These are phyloP conservation scores for Aspergillus thermomutatus DNA, from an alignment of 2,329 filamentous ascomycete genomes.

Conservation along the genomic window DNA sequence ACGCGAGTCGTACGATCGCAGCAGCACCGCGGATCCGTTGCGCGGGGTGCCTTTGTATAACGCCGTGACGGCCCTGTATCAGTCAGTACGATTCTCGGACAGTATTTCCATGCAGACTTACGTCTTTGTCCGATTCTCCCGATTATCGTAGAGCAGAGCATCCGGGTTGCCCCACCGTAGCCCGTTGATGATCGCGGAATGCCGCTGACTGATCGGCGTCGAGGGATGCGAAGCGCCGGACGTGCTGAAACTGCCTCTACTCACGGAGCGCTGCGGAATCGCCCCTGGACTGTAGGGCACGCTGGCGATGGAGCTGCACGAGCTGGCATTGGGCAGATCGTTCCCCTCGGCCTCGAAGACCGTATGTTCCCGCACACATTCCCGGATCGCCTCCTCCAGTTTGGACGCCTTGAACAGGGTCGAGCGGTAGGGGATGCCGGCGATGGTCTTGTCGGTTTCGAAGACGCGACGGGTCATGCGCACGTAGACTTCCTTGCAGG, in stretches of 20 bases:
- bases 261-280: slow-evolving; percentile 59
- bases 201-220: slow-evolving; percentile 54
- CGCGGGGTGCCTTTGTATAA: slow-evolving; percentile 79
- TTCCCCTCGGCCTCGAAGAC: slow-evolving; percentile 78
- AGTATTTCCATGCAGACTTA: slow-evolving; percentile 46
- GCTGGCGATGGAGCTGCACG: slow-evolving; percentile 46
- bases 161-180: slow-evolving; percentile 74
- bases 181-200: slow-evolving; percentile 43
- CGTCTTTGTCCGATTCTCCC: slow-evolving; percentile 88
- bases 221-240: slow-evolving; percentile 64
- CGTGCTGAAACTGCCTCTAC: slow-evolving; percentile 79
- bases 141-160: slow-evolving; percentile 79
- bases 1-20: slow-evolving; percentile 93
- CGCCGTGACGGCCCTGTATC: slow-evolving; percentile 79
- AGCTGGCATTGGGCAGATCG: slow-evolving; percentile 53
- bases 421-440: slow-evolving; percentile 88
- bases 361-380: slow-evolving; percentile 83
- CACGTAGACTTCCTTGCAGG: slow-evolving; percentile 96
- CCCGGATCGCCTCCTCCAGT: slow-evolving; percentile 87
- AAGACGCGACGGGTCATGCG: slow-evolving; percentile 93
- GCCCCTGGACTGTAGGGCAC: slow-evolving; percentile 44
- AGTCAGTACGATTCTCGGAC: background rate
- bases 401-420: slow-evolving; percentile 97
- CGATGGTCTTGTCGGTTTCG: slow-evolving; percentile 96
- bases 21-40: slow-evolving; percentile 64